Evolutionary conservation across 441 rosid species (phyloP).

Genomic region (Viola pubescens): DNA sequence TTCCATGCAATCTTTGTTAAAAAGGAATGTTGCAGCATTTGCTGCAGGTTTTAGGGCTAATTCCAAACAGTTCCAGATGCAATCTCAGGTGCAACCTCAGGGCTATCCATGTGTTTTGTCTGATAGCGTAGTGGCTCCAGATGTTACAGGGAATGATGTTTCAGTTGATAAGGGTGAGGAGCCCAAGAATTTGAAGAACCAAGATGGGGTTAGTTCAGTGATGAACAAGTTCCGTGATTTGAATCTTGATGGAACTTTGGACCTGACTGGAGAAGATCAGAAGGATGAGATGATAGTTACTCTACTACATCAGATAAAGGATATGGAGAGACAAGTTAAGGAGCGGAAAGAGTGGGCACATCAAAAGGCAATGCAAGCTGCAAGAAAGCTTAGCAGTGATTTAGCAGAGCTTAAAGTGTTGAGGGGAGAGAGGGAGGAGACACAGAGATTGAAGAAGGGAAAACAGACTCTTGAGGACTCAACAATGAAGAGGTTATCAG

Average conservation of each 20-base stretch:
- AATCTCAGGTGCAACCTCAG: slow-evolving; percentile 34
- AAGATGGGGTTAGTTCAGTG: slow-evolving; percentile 48
- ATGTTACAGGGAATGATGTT: slow-evolving; percentile 26
- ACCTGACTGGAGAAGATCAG: slow-evolving; percentile 46
- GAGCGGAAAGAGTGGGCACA: slow-evolving; percentile 95
- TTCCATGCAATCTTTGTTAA: slow-evolving; percentile 69
- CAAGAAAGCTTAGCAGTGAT: slow-evolving; percentile 75
- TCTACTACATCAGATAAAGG: slow-evolving; percentile 58
- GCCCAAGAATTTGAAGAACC: slow-evolving; percentile 32
- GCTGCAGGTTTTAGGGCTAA: slow-evolving; percentile 85
- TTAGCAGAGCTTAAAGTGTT: slow-evolving; percentile 69
- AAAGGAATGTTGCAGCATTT: slow-evolving; percentile 78
- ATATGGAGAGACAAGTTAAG: slow-evolving; percentile 64
- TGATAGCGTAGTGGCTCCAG: slow-evolving; percentile 24
- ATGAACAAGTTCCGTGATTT: slow-evolving; percentile 62
- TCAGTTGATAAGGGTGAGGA: slow-evolving; percentile 37
- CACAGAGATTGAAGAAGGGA: slow-evolving; percentile 64
- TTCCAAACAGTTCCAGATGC: slow-evolving; percentile 40
- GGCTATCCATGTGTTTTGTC: slow-evolving; percentile 30
- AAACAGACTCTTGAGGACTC: slow-evolving; percentile 72
- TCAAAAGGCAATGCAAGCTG: slow-evolving; percentile 96
- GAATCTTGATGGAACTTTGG: slow-evolving; percentile 68
- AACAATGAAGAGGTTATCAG: slow-evolving; percentile 65
- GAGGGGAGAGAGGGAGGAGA: slow-evolving; percentile 85
- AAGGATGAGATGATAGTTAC: slow-evolving; percentile 67